Evolutionary conservation across 2,329 filamentous ascomycete species (phyloP).

Genomic region (Xylariaceae sp.): DNA sequence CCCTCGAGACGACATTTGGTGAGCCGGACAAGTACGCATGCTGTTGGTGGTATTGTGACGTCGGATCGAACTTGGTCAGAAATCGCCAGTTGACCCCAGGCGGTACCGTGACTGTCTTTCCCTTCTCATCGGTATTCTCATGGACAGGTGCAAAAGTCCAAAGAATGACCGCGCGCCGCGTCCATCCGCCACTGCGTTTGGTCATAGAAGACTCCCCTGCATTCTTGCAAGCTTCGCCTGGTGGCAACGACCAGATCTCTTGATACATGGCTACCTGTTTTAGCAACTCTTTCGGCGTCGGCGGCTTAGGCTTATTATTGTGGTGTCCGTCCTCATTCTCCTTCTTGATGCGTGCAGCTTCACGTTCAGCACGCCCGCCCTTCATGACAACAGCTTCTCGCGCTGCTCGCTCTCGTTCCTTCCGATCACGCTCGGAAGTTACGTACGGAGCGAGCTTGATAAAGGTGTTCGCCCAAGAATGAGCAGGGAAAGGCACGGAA

Average conservation of each 20-base stretch:
- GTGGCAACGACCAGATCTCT: slow-evolving; percentile 56
- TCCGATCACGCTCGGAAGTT: slow-evolving; percentile 28
- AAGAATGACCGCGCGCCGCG: slow-evolving; percentile 55
- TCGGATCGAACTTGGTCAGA: slow-evolving; percentile 56
- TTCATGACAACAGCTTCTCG: slow-evolving; percentile 18
- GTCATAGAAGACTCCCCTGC: background rate
- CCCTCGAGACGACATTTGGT: slow-evolving; percentile 32
- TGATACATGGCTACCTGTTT: slow-evolving; percentile 63
- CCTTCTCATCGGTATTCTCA: slow-evolving; percentile 39
- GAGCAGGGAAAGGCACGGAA: slow-evolving; percentile 53
- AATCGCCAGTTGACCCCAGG: slow-evolving; percentile 58
- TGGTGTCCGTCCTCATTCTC: slow-evolving; percentile 31
- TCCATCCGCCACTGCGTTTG: slow-evolving; percentile 36
- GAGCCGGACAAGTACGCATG: slow-evolving; percentile 32
- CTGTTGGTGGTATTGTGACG: slow-evolving; percentile 55
- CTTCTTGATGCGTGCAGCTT: slow-evolving; percentile 23
- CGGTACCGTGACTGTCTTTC: slow-evolving; percentile 42
- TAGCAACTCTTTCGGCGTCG: slow-evolving; percentile 47
- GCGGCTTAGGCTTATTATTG: slow-evolving; percentile 16
- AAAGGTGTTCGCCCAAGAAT: slow-evolving; percentile 55
- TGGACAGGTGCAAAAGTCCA: slow-evolving; percentile 59
- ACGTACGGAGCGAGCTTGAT: slow-evolving; percentile 51
- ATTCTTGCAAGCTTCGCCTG: slow-evolving; percentile 27
- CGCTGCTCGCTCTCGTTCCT: slow-evolving; percentile 19
- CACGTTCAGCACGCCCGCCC: slow-evolving; percentile 21